Percentiles rank a stretch among this genome's conserved stretches.
Evolutionary conservation across 768 basidiomycete genomes (phyloP).

Genomic region (Naganishia antarctica): DNA sequence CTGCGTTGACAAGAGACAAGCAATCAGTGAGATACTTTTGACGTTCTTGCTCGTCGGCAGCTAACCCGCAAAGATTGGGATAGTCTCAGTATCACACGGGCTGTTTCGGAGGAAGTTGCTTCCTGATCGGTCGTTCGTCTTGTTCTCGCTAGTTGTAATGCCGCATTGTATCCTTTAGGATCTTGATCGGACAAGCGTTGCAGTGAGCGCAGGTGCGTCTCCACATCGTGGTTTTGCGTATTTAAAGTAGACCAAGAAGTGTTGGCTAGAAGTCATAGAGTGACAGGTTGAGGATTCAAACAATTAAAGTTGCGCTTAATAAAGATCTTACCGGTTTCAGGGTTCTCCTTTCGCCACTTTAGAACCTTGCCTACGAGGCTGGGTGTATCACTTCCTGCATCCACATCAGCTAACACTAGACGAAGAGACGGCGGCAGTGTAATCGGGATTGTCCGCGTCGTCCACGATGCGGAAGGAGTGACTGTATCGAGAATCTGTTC

Average conservation of each 20-base stretch:
- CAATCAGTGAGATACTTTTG: not conserved
- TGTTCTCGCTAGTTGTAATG: not conserved
- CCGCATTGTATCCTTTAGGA: slow-evolving; percentile 26
- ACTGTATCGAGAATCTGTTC: slow-evolving; percentile 8
- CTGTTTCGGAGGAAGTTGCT: not conserved
- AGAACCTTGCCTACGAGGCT: slow-evolving; percentile 86
- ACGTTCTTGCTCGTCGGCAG: not conserved
- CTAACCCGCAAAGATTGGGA: not conserved
- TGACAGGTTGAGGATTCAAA: too few species aligned
- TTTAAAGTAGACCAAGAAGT: slow-evolving; percentile 33
- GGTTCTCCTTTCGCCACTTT: slow-evolving; percentile 72
- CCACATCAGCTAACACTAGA: slow-evolving; percentile 88
- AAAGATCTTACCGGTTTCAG: slow-evolving; percentile 50
- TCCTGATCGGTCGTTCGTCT: too few species aligned
- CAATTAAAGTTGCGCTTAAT: too few species aligned
- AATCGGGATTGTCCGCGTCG: slow-evolving; percentile 64
- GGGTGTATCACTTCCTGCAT: slow-evolving; percentile 92
- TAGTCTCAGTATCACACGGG: not conserved
- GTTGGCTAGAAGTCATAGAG: not conserved
- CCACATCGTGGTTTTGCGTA: slow-evolving; percentile 32
- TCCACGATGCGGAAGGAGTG: slow-evolving; percentile 57
- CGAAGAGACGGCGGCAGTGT: slow-evolving; percentile 75
- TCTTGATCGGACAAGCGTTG: slow-evolving; percentile 29
- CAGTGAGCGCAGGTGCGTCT: slow-evolving; percentile 30
- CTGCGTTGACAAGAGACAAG: slow-evolving; percentile 51